Evolutionary conservation across 2,329 filamentous ascomycete species (phyloP).

Genomic region (Dactylellina haptotyla): DNA sequence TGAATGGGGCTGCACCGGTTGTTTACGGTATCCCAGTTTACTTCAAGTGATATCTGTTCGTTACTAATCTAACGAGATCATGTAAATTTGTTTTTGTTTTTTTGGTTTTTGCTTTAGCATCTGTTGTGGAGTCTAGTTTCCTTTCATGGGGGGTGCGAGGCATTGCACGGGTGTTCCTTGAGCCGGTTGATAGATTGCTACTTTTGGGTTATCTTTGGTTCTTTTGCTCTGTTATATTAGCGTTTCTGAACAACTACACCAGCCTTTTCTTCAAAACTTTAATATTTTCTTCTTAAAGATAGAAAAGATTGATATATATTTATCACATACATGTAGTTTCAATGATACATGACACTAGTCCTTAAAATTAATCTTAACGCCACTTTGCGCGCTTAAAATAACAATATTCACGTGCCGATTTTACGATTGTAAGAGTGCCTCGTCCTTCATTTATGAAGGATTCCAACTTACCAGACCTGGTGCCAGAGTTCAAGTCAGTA

Average conservation of each 20-base stretch:
- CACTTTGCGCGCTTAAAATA: no score
- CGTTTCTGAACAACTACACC: no score
- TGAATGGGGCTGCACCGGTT: constrained; percentile 92
- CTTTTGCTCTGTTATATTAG: constrained; percentile 8
- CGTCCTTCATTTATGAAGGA: no score
- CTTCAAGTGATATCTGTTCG: constrained; percentile 63
- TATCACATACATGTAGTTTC: no score
- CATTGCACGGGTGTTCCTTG: constrained; percentile 26
- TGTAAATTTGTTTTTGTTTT: constrained; percentile 6
- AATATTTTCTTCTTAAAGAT: no score
- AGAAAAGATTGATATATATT: no score
- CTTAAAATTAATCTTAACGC: no score
- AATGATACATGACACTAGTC: no score
- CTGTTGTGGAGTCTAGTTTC: constrained; percentile 2
- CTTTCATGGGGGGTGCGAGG: constrained; percentile 18
- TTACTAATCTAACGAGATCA: not conserved
- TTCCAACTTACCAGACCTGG: no score
- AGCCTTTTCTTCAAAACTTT: no score
- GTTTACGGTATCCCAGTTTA: constrained; percentile 96
- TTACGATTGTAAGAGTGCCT: no score
- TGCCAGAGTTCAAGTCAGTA: not conserved
- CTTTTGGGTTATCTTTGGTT: constrained; percentile 10
- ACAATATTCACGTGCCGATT: no score
- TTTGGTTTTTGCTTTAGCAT: constrained; percentile 35
- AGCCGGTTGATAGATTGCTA: constrained; percentile 1